Conservation (phyloP, 2,329 filamentous ascomycete species). For the Fusarium sp. region DNA sequence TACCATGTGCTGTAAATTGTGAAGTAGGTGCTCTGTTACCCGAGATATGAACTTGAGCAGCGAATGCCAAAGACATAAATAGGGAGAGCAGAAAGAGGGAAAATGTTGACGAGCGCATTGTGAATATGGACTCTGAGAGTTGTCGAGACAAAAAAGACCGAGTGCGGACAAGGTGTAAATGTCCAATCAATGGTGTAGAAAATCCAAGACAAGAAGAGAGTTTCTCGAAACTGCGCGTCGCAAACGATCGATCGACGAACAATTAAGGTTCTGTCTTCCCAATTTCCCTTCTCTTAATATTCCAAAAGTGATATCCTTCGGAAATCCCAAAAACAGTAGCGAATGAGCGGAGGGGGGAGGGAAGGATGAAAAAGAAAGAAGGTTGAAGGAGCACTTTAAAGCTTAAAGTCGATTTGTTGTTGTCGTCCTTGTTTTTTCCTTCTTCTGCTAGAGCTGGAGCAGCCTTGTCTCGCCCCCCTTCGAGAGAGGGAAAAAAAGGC, state of each 20-base stretch:
- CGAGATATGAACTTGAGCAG: constrained; percentile 32
- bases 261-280: constrained; percentile 25
- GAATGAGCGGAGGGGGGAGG: constrained; percentile 5
- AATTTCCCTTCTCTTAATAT: not conserved
- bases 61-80: constrained; percentile 20
- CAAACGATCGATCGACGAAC: constrained; percentile 15
- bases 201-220: constrained; percentile 24
- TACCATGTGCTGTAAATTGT: constrained; percentile 43
- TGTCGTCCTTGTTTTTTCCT: constrained; percentile 1
- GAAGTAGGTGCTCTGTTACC: constrained; percentile 38
- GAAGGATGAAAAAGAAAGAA: constrained; percentile 1
- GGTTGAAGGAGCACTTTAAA: constrained; percentile 20
- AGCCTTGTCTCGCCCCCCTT: constrained; percentile 22
- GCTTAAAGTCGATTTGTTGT: constrained; percentile 2
- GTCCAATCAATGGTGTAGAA: constrained; percentile 9
- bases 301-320: not conserved
- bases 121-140: constrained; percentile 8
- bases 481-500: constrained; percentile 8
- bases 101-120: constrained; percentile 36
- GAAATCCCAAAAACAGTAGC: constrained; percentile 30
- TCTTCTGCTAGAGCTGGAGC: constrained; percentile 2
- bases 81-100: constrained; percentile 36
- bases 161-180: constrained; percentile 10
- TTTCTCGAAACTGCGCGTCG: constrained; percentile 10
- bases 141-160: constrained; percentile 8